These are phyloP conservation scores for Aureobasidium mangrovei DNA, from an alignment of 2,329 filamentous ascomycete genomes.

Conservation along the genomic window DNA sequence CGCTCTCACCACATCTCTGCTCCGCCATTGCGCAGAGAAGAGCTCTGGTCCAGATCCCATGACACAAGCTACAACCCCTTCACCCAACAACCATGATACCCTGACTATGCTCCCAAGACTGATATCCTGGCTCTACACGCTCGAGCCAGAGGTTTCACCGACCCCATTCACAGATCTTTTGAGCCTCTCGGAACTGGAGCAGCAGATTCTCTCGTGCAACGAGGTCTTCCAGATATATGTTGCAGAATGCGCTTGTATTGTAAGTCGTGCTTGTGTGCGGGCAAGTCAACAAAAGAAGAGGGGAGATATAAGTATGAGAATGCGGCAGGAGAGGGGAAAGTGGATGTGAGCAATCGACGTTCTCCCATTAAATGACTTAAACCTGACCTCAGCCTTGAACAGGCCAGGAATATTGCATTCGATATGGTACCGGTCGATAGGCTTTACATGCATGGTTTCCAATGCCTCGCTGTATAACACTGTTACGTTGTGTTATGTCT, in stretches of 20 bases:
- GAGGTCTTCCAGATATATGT: not conserved
- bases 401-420: too few species aligned
- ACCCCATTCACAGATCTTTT: conserved; percentile 5
- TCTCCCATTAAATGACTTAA: too few species aligned
- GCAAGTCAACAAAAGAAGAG: conserved; percentile 1
- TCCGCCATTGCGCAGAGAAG: not conserved
- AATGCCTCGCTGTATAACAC: too few species aligned
- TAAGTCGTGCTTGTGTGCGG: conserved; percentile 6
- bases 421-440: too few species aligned
- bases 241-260: not conserved
- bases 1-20: not conserved
- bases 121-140: conserved; percentile 1
- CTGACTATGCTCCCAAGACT: not conserved
- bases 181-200: not conserved
- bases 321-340: not conserved
- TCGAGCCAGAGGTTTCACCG: not conserved
- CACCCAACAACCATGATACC: not conserved
- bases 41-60: not conserved
- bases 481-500: too few species aligned
- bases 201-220: not conserved
- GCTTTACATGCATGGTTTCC: too few species aligned
- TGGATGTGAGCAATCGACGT: not conserved
- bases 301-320: not conserved
- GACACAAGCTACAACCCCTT: not conserved
- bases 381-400: too few species aligned